These are phyloP conservation scores for Parachaetomium inaequale DNA, from an alignment of 495 filamentous ascomycete genomes.

Conservation along the genomic window DNA sequence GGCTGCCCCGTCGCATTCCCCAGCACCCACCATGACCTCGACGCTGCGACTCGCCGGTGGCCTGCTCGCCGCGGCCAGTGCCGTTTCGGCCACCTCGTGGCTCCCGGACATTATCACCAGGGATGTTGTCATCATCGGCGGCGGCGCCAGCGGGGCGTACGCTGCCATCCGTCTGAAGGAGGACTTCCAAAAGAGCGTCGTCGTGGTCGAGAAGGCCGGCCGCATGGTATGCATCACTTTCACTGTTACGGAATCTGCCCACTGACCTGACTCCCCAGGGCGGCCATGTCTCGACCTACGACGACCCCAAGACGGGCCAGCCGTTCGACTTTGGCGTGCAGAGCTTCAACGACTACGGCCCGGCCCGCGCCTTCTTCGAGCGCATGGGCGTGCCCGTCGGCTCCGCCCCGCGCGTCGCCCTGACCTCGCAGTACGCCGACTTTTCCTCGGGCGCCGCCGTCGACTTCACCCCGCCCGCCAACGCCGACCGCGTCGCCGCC, in stretches of 20 bases:
- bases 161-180: constrained; percentile 45
- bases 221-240: constrained; percentile 32
- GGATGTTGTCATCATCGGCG: constrained; percentile 45
- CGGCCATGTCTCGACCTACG: constrained; percentile 44
- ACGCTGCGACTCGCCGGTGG: background rate
- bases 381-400: constrained; percentile 37
- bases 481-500: constrained; percentile 29
- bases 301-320: constrained; percentile 33
- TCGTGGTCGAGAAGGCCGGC: constrained; percentile 41
- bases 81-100: background rate
- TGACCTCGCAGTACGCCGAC: constrained; percentile 38
- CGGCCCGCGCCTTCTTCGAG: constrained; percentile 30
- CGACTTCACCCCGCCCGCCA: constrained; percentile 20
- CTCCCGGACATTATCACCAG: background rate
- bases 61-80: background rate
- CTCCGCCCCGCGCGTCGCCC: constrained; percentile 15
- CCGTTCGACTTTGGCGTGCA: constrained; percentile 44
- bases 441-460: constrained; percentile 37
- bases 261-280: constrained; percentile 31
- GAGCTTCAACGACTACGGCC: constrained; percentile 29
- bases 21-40: background rate
- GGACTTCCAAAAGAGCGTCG: constrained; percentile 40
- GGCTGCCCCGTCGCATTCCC: background rate
- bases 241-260: background rate
- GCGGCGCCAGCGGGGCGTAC: constrained; percentile 48